These are phyloP conservation scores for Rhizoclosmatium globosum DNA, from an alignment of 192 early-diverging fungal species.

Conservation along the genomic window DNA sequence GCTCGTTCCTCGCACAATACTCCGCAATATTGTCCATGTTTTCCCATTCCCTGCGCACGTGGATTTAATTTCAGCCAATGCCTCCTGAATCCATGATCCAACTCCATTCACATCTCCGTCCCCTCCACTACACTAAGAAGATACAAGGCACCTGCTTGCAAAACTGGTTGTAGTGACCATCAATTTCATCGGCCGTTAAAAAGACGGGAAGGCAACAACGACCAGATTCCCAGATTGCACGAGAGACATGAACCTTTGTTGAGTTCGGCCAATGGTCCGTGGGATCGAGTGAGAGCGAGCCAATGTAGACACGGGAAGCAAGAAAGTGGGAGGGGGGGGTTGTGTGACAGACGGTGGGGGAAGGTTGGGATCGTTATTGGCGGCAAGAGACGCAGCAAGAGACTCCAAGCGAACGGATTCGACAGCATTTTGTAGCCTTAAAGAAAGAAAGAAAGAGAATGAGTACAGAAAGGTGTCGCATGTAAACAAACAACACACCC, in stretches of 20 bases:
- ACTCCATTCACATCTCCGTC: too few species aligned
- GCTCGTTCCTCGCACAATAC: too few species aligned
- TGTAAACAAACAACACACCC: constrained; percentile 56
- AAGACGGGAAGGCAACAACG: constrained; percentile 76
- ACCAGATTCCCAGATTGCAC: not conserved
- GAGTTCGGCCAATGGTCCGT: constrained; percentile 2
- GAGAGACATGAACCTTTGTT: not conserved
- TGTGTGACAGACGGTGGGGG: constrained; percentile 22
- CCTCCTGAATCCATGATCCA: too few species aligned
- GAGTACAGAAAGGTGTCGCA: not conserved
- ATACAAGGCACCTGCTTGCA: constrained; percentile 96
- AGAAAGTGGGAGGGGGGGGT: constrained; percentile 51
- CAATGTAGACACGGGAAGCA: constrained; percentile 74
- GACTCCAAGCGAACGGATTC: constrained; percentile 50
- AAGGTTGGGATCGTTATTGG: not conserved
- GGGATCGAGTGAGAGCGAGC: constrained; percentile 29
- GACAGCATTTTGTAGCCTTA: constrained; percentile 84
- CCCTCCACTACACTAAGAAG: too few species aligned
- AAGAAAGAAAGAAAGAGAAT: not conserved
- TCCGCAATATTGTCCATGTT: not conserved
- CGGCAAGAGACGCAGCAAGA: not conserved
- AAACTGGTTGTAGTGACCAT: constrained; percentile 92
- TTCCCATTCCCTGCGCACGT: not conserved
- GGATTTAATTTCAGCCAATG: not conserved
- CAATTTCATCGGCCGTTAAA: constrained; percentile 79